Percentiles rank a stretch among this genome's conserved stretches.
Evolutionary conservation across 371 early-diverging fungal genomes (phyloP).

Genomic region (Catenaria anguillulae): DNA sequence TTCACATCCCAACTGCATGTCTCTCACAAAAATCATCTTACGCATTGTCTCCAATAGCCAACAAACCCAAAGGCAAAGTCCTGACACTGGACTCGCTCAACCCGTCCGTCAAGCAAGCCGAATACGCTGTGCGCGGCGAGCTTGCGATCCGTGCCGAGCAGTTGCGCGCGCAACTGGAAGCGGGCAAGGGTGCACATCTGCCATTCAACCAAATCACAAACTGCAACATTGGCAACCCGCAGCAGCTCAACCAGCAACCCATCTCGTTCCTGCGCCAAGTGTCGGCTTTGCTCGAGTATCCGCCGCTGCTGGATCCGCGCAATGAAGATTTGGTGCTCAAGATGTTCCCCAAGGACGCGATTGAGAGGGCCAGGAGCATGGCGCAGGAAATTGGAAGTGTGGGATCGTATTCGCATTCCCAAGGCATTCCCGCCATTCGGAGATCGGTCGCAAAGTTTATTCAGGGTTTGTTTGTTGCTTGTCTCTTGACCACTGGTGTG

Average conservation of each 20-base stretch:
- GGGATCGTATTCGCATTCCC: constrained; percentile 90
- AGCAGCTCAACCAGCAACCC: constrained; percentile 83
- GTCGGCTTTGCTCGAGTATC: constrained; percentile 67
- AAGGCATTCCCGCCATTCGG: constrained; percentile 66
- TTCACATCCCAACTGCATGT: too few species aligned
- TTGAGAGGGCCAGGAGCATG: constrained; percentile 61
- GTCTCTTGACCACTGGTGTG: not conserved
- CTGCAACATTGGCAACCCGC: constrained; percentile 98
- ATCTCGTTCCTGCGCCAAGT: constrained; percentile 95
- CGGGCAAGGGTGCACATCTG: constrained; percentile 29
- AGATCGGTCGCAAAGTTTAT: constrained; percentile 74
- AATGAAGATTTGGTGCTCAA: constrained; percentile 12
- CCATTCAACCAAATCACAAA: constrained; percentile 64
- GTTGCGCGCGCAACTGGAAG: constrained; percentile 35
- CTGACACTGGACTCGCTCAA: constrained; percentile 55
- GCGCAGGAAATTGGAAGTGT: constrained; percentile 50
- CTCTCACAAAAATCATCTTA: too few species aligned
- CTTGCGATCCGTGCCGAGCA: constrained; percentile 87
- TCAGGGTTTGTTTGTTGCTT: constrained; percentile 16
- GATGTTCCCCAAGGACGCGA: constrained; percentile 69
- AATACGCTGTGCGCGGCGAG: constrained; percentile 95
- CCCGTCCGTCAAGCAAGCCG: constrained; percentile 51
- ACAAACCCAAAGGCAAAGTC: constrained; percentile 14
- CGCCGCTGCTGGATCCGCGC: constrained; percentile 50
- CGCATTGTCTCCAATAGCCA: too few species aligned